Base-by-base conservation (phyloP, 225 moss, liverwort and hornwort genomes). In the Polytrichum commune region DNA sequence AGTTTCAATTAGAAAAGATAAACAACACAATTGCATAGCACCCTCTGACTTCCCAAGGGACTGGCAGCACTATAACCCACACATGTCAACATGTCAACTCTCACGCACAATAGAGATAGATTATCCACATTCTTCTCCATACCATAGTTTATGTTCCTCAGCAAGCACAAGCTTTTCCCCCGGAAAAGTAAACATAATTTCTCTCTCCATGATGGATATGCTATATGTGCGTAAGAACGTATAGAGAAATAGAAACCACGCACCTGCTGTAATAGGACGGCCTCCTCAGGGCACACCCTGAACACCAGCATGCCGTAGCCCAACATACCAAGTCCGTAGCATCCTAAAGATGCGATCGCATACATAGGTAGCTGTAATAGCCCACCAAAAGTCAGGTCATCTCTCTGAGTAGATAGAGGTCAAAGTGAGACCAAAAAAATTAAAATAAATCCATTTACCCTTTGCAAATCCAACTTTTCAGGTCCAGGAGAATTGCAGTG, bases 221-320 rank as follows among this genome's bases (percentile, higher is more conserved):
- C 46, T 16, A 46, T 16, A 3, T 46, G 46, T 46, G 16, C 46
- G 46, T 16, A 3, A 46, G 46, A 46, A 46, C 13, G 16, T 16
- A 46, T 13, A 46, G 38, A 38, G 10, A 13, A 16, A 4, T 13
- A 13, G 13, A 38, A 16, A 4, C 46, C 46, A 46, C 46, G 2
- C 57, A 93, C 96, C 96, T 91, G 83, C 60, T 91, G 93, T 75
- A 97, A 74, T 18, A 97, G 78, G 27, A 79, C 76, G 53, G 83
- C 88, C 70, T 97, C 94, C 55, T 94, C 77, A 64, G 97, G 92
- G 70, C 94, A 94, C 13, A 92, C 86, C 54, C 86, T 81, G 75
- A 97, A 97, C 22, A 94, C 88, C 88, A 94, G 77, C 69, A 97
- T 84, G 65, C 97, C 97, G 69, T 94, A 97, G 55, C 94, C 97